These are phyloP conservation scores for Pythium apleroticum DNA, from an alignment of 352 stramenopile species.

Conservation along the genomic window DNA sequence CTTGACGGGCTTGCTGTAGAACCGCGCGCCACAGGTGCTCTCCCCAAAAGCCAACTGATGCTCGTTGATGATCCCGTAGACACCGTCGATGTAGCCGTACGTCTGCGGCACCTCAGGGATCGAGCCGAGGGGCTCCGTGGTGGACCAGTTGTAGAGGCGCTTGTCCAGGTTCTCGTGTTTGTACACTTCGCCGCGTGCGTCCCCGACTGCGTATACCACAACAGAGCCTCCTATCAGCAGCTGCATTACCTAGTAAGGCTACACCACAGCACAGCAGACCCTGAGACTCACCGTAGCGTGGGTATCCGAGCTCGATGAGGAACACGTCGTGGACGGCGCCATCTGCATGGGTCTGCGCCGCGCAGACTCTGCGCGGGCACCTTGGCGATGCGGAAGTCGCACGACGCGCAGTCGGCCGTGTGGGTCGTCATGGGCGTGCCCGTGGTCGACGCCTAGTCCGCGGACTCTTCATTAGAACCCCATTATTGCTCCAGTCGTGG, in stretches of 20 bases:
- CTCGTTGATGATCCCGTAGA: conserved; percentile 83
- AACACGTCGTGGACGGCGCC: conserved; percentile 56
- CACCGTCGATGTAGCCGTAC: conserved; percentile 72
- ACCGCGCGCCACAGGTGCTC: conserved; percentile 68
- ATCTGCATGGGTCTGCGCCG: conserved; percentile 40
- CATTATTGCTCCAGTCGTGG: background rate
- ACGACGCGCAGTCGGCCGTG: conserved; percentile 75
- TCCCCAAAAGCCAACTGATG: conserved; percentile 76
- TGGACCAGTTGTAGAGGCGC: conserved; percentile 60
- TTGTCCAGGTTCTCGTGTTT: conserved; percentile 59
- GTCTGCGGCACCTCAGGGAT: conserved; percentile 64
- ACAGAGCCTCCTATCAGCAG: no score
- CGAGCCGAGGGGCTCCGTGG: conserved; percentile 50
- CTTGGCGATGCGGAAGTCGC: conserved; percentile 78
- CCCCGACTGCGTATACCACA: conserved; percentile 39
- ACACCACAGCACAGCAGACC: no score
- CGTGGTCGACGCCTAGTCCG: conserved; percentile 48
- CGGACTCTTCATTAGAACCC: background rate
- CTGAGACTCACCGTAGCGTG: conserved; percentile 56
- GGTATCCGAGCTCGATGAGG: conserved; percentile 42
- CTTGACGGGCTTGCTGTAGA: conserved; percentile 49
- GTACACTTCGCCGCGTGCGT: conserved; percentile 52
- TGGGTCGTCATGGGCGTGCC: conserved; percentile 70
- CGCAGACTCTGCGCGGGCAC: no score
- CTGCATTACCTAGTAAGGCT: no score